Evolutionary conservation across 106 monocot species (phyloP).

Genomic region (Vanilla planifolia): DNA sequence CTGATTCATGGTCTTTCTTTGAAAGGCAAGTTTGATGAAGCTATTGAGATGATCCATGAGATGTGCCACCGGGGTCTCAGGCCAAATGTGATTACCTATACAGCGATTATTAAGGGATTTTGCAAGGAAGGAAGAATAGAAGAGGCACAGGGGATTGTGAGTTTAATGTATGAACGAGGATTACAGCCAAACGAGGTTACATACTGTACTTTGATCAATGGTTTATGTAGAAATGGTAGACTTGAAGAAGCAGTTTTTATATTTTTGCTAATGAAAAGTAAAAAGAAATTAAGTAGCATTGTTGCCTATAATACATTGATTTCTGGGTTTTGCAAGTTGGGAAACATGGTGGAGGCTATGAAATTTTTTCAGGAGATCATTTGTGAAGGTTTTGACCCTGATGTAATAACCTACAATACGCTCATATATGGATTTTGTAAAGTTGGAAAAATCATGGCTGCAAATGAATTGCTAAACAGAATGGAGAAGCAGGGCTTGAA

Average conservation of each 20-base stretch:
- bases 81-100: conserved; percentile 44
- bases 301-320: conserved; percentile 37
- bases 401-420: conserved; percentile 33
- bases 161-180: conserved; percentile 21
- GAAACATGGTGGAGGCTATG: conserved; percentile 27
- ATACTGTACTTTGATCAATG: conserved; percentile 30
- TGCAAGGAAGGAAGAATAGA: conserved; percentile 32
- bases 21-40: conserved; percentile 25
- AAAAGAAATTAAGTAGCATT: conserved; percentile 13
- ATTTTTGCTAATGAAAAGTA: conserved; percentile 26
- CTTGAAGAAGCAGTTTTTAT: conserved; percentile 24
- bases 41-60: conserved; percentile 13
- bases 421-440: conserved; percentile 41
- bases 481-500: conserved; percentile 24
- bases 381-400: conserved; percentile 18
- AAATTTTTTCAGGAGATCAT: conserved; percentile 21
- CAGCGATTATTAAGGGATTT: conserved; percentile 21
- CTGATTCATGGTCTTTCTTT: conserved; percentile 30
- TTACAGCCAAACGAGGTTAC: conserved; percentile 38
- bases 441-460: conserved; percentile 15
- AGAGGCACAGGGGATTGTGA: conserved; percentile 24
- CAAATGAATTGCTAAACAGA: conserved; percentile 15
- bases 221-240: conserved; percentile 30
- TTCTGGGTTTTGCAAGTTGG: conserved; percentile 31
- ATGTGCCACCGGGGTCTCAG: conserved; percentile 20